These are phyloP conservation scores for Davidsoniella eucalypti DNA, from an alignment of 2,329 filamentous ascomycete species.

Conservation along the genomic window DNA sequence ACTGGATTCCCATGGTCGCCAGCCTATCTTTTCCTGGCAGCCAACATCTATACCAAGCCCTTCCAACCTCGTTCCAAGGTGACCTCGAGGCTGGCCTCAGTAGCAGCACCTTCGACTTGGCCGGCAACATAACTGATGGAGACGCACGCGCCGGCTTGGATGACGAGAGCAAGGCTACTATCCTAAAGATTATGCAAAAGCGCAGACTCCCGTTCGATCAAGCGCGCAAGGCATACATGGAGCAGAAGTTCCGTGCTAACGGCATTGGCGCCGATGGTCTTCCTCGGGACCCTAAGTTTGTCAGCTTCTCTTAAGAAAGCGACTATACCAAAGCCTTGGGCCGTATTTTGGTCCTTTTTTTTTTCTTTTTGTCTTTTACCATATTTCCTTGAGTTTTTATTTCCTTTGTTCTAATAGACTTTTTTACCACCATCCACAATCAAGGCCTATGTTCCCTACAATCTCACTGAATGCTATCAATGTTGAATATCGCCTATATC, in stretches of 20 bases:
- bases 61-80: slow-evolving; percentile 60
- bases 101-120: slow-evolving; percentile 68
- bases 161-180: slow-evolving; percentile 60
- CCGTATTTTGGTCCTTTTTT: not conserved
- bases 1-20: slow-evolving; percentile 59
- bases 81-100: slow-evolving; percentile 82
- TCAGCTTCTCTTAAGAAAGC: slow-evolving; percentile 51
- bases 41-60: slow-evolving; percentile 56
- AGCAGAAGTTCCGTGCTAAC: slow-evolving; percentile 71
- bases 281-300: slow-evolving; percentile 86
- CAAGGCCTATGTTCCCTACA: no score
- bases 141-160: slow-evolving; percentile 73
- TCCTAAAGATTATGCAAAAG: slow-evolving; percentile 82
- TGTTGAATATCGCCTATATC: no score
- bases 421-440: not conserved
- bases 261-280: slow-evolving; percentile 77
- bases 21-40: slow-evolving; percentile 34
- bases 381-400: not conserved
- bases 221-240: slow-evolving; percentile 70
- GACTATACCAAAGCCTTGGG: not conserved
- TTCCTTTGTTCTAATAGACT: no score
- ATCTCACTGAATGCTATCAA: no score
- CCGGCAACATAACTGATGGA: slow-evolving; percentile 60
- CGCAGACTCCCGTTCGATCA: slow-evolving; percentile 75
- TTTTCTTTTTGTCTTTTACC: not conserved